Evolutionary conservation across 306 rosid species (phyloP).

Genomic region (Canavalia gladiata): DNA sequence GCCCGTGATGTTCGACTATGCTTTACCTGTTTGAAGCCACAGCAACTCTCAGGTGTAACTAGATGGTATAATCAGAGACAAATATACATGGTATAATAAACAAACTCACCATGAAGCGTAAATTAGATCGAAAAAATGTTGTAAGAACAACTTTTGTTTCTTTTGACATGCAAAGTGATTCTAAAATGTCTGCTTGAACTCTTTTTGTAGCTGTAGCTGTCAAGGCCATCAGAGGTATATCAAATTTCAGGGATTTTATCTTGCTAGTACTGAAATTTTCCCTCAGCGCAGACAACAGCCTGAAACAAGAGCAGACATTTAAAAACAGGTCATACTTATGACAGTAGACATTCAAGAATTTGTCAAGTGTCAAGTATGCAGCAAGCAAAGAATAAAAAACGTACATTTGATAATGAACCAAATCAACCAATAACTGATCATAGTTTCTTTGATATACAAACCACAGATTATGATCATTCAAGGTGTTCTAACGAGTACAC

Average conservation of each 20-base stretch:
- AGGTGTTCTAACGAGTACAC: constrained; percentile 18
- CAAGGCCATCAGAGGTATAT: constrained; percentile 94
- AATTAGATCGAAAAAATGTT: constrained; percentile 86
- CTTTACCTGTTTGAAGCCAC: constrained; percentile 67
- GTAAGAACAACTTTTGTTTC: constrained; percentile 81
- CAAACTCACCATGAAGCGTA: constrained; percentile 78
- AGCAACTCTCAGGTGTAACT: constrained; percentile 23
- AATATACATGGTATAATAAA: background rate
- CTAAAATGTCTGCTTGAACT: constrained; percentile 85
- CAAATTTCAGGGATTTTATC: constrained; percentile 68
- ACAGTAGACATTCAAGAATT: constrained; percentile 20
- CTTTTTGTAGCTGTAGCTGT: constrained; percentile 88
- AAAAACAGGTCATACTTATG: constrained; percentile 26
- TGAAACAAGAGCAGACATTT: constrained; percentile 60
- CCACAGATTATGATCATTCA: constrained; percentile 6
- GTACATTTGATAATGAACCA: background rate
- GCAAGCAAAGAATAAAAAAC: constrained; percentile 30
- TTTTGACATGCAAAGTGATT: constrained; percentile 72
- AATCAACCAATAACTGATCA: constrained; percentile 22
- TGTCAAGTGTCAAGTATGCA: background rate
- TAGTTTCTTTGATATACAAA: constrained; percentile 17
- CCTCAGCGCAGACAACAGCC: constrained; percentile 79
- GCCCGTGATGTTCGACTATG: constrained; percentile 78
- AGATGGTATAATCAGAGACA: constrained; percentile 2
- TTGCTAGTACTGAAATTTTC: constrained; percentile 72